These are phyloP conservation scores for Wickerhamiella australiensis DNA, from an alignment of 805 yeast species.

Conservation along the genomic window DNA sequence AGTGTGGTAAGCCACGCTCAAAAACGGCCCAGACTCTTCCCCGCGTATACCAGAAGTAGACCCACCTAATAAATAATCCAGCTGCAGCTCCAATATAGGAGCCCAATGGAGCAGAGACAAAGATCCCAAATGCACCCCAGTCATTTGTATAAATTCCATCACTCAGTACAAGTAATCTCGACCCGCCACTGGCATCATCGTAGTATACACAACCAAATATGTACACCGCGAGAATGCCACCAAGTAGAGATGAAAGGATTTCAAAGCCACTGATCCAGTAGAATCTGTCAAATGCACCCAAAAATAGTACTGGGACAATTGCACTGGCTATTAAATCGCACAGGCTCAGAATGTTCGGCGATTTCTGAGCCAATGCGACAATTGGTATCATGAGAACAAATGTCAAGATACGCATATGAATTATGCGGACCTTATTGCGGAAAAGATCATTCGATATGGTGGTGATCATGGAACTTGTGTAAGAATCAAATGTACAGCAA, in stretches of 20 bases:
- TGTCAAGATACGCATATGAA: constrained; percentile 59
- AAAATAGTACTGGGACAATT: constrained; percentile 68
- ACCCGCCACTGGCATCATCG: constrained; percentile 55
- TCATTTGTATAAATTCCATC: constrained; percentile 64
- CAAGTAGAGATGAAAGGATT: constrained; percentile 69
- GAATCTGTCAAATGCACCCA: constrained; percentile 60
- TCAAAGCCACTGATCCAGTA: constrained; percentile 70
- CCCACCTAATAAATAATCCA: constrained; percentile 32
- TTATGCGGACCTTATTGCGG: constrained; percentile 59
- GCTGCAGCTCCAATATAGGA: constrained; percentile 49
- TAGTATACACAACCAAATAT: constrained; percentile 76
- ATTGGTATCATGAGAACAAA: constrained; percentile 70
- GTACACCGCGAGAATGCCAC: constrained; percentile 69
- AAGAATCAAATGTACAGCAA: constrained; percentile 79
- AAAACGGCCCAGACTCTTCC: constrained; percentile 18
- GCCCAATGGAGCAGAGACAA: constrained; percentile 79
- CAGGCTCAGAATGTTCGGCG: constrained; percentile 72
- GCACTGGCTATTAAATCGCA: constrained; percentile 83
- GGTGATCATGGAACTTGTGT: constrained; percentile 80
- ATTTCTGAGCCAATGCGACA: constrained; percentile 70
- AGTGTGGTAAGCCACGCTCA: constrained; percentile 12
- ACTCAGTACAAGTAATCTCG: constrained; percentile 47
- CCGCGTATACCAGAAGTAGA: constrained; percentile 13
- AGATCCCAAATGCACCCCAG: constrained; percentile 94
- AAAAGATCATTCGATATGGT: constrained; percentile 82